Conservation (phyloP, 495 filamentous ascomycete genomes). For the Penicillium manginii region DNA sequence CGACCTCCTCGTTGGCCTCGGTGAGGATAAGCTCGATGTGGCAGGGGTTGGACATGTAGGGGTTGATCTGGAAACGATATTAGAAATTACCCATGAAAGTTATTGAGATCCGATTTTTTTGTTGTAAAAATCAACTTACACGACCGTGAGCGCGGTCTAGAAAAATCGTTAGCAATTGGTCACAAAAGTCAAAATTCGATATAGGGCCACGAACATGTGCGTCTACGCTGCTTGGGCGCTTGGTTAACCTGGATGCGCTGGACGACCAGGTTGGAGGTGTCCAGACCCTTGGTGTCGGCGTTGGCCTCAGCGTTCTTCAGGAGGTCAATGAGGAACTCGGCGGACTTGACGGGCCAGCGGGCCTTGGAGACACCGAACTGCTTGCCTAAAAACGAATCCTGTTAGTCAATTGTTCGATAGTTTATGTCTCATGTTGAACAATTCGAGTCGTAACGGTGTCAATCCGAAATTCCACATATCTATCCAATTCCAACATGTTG, state of each 20-base stretch:
- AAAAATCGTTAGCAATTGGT: neutral
- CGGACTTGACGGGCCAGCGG: constrained; percentile 99
- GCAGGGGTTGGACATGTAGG: constrained; percentile 99
- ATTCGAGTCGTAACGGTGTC: constrained; percentile 28
- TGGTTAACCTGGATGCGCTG: constrained; percentile 99
- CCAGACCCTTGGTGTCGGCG: constrained; percentile 97
- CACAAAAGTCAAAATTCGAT: too few species aligned
- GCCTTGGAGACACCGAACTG: constrained; percentile 95
- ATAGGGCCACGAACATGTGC: constrained; percentile 65
- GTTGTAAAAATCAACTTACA: constrained; percentile 66
- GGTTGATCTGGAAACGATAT: constrained; percentile 76
- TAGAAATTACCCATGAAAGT: neutral
- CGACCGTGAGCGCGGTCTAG: constrained; percentile 79
- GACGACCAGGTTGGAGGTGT: constrained; percentile 93
- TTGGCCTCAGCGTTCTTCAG: constrained; percentile 99
- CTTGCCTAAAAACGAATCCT: constrained; percentile 71
- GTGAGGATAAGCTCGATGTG: constrained; percentile 99
- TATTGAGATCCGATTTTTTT: neutral
- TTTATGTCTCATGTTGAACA: constrained; percentile 15
- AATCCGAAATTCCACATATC: neutral
- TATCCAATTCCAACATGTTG: constrained; percentile 13
- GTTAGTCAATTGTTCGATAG: constrained; percentile 27
- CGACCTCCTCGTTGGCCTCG: constrained; percentile 83
- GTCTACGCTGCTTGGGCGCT: constrained; percentile 95
- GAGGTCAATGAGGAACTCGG: constrained; percentile 93